Base-by-base conservation (phyloP, 306 rosid species). In the Myrica gale region DNA sequence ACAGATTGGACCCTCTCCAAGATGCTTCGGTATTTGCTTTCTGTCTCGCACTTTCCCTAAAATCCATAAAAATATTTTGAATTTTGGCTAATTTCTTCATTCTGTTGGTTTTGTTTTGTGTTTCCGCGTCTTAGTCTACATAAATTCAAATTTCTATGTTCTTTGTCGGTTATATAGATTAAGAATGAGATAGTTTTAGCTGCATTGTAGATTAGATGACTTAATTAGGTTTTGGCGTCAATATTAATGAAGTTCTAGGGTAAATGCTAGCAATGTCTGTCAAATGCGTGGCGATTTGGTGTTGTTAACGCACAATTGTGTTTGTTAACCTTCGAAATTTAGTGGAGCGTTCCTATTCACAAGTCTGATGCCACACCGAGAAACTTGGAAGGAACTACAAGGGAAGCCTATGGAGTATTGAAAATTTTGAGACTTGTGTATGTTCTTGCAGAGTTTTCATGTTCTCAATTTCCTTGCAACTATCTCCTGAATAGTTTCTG, bases 1-100 rank as follows among this genome's bases (percentile, higher is more conserved):
- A 69, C 43, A 80, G 90, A 89, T 88, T 91, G 68, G 89, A 87
- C 61, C 84, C 81, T 79, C 74, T 9, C 53, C 50, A 77, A 51
- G 90, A 79, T 42, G 68, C 81, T 58, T 89, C 82, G 78, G 98
- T 93, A 85, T 19, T 50, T 12, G 12, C 76, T 51, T 54, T 70
- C 76, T 60, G 17, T 15, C 75, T 32, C 67, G 10, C 43, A 20
- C 20, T 70, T 7, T 46, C 76, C 47, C 44, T 69, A 60, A 21
- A 23, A 21, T 60, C 42, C 43, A 4, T 11, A 17, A 0, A 5
- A 26, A 26, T 21, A 5, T 23, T 60, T 60, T 26, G 32, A n/a
- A n/a, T 10, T 15, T 19, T 1, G 13, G 26, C 42, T 7, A 17
- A n/a, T 41, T 41, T 12, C 3, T n/a, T 42, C 23, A 8, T 66